phyloP scores from a whole-genome alignment of 371 early-diverging fungal species.

The Choanephora cucurbitarum region DNA sequence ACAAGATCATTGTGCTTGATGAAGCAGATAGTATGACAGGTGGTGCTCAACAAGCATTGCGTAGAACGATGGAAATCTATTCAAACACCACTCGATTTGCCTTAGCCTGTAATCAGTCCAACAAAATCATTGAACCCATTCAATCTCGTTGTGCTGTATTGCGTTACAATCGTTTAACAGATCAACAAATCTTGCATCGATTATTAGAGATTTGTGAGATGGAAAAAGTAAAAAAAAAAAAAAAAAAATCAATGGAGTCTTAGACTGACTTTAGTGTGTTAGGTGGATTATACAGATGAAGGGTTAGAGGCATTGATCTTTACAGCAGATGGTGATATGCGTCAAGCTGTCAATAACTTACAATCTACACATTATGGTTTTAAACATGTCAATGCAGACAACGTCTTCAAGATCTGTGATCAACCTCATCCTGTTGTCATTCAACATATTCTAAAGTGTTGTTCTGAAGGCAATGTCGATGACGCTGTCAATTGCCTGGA shows the following conservation, averaged over 20 bases:
- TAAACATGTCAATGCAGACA: conserved; percentile 79
- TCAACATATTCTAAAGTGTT: conserved; percentile 69
- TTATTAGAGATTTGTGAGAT: conserved; percentile 79
- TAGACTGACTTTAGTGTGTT: too few species aligned
- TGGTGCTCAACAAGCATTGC: conserved; percentile 96
- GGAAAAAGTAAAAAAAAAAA: conserved; percentile 68
- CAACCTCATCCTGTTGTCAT: conserved; percentile 91
- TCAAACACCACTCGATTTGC: conserved; percentile 96
- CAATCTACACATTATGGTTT: conserved; percentile 92
- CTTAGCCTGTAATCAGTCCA: conserved; percentile 96
- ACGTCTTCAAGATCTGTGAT: conserved; percentile 96
- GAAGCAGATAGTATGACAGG: conserved; percentile 98
- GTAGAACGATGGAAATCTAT: conserved; percentile 97
- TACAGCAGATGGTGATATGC: conserved; percentile 98
- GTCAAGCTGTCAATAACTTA: conserved; percentile 97
- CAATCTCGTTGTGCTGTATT: conserved; percentile 98
- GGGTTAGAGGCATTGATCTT: conserved; percentile 94
- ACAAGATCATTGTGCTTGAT: conserved; percentile 98
- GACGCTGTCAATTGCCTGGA: conserved; percentile 70
- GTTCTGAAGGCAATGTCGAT: conserved; percentile 67
- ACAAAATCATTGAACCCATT: conserved; percentile 99
- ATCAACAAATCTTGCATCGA: conserved; percentile 76
- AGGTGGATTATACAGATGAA: conserved; percentile 82
- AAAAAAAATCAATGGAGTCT: background rate
- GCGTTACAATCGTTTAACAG: conserved; percentile 79